phyloP scores from a whole-genome alignment of 2,329 filamentous ascomycete genomes.

The Talaromyces sp. region DNA sequence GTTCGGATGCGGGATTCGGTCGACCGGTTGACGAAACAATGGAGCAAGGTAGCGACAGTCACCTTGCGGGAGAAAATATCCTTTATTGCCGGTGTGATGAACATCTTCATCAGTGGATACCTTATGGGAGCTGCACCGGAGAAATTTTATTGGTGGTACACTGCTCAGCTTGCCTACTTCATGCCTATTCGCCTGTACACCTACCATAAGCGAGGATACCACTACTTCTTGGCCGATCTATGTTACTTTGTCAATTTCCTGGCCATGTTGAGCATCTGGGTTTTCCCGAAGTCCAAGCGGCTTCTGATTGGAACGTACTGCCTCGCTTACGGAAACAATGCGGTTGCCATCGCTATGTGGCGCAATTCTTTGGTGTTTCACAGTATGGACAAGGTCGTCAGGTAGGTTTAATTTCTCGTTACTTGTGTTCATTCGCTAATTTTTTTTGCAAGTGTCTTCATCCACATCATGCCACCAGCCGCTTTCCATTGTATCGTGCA shows the following conservation, averaged over 20 bases:
- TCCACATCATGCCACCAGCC: constrained; percentile 97
- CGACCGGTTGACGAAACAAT: constrained; percentile 78
- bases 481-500: constrained; percentile 91
- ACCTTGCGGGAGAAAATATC: constrained; percentile 89
- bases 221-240: constrained; percentile 95
- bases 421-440: background rate
- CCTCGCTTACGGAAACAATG: constrained; percentile 92
- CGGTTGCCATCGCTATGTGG: constrained; percentile 98
- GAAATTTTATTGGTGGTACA: constrained; percentile 92
- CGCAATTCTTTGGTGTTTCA: constrained; percentile 97
- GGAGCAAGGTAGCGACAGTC: constrained; percentile 86
- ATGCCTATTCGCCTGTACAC: constrained; percentile 94
- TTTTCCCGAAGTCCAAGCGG: constrained; percentile 84
- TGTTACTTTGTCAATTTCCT: constrained; percentile 98
- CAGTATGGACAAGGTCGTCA: constrained; percentile 95
- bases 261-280: constrained; percentile 76
- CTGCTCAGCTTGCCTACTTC: constrained; percentile 80
- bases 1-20: constrained; percentile 83
- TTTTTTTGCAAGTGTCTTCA: constrained; percentile 66
- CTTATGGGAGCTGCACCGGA: constrained; percentile 81
- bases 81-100: constrained; percentile 93
- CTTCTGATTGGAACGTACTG: constrained; percentile 91
- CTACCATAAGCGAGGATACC: constrained; percentile 86
- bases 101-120: constrained; percentile 95
- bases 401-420: constrained; percentile 42